Base-by-base conservation (phyloP, 2,329 filamentous ascomycete species). In the Ophiostoma populinum region DNA sequence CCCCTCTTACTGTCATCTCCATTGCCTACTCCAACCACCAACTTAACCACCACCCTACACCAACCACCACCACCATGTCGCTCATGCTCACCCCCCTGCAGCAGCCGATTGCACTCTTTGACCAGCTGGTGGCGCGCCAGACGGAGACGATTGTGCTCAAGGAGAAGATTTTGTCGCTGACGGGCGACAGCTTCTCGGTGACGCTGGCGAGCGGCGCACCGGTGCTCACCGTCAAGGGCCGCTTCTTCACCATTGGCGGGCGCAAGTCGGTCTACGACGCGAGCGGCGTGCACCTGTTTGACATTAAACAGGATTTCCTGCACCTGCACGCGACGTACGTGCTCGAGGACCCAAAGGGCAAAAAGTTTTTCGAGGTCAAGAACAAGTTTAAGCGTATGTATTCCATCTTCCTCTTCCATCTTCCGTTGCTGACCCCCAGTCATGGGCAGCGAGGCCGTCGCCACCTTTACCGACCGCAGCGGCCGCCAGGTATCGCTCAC, bases 161-260 rank as follows among this genome's bases (percentile, higher is more conserved):
- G 45, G 72, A 79, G 46, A 72, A 70, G 45, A 57, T 75, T 13
- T 49, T 74, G 39, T 75, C 72, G 3, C 53, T 76, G 7, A 63
- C 63, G 1, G 70, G 71, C 38, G 72, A 79, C 54, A 69, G 62
- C 50, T 80, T 78, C 53, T 65, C 68, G 42, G 66, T 80, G 51
- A 65, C 62, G 36, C 61, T 65, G 5, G 53, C 60, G 29, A 63
- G 61, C 39, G 70, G 70, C 16, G 54, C 59, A 16, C 59, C 66
- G 0, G 45, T 76, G 21, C 52, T 76, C 42, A 61, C 62, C 42
- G 64, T 75, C 28, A 54, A 71, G 42, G 71, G 70, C 43, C 65
- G 66, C 37, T 47, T 62, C 40, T 45, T 70, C 43, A 61, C 63
- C 9, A 47, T 74, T 3, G 65, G 61, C 2, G 59, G 61, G 11